Base-by-base conservation (phyloP, 345 rosid genomes). In the Theobroma cacao region DNA sequence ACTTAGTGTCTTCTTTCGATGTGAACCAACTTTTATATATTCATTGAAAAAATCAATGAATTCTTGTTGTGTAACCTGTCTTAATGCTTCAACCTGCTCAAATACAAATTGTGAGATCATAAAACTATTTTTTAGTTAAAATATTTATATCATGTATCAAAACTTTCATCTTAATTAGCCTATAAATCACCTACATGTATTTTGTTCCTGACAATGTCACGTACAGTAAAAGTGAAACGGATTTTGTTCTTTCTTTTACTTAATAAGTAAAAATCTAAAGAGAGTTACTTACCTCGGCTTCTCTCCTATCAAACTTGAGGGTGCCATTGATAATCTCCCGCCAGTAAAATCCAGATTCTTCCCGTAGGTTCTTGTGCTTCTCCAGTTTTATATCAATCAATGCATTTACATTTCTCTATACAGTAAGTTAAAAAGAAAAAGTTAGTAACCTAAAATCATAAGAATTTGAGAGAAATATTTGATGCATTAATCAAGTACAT, bases 381-480 rank as follows among this genome's bases (percentile, higher is more conserved):
- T 89, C 97, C 24, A 92, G 97, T 81, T 90, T 94, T 93, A 85
- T 85, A 74, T 94, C 96, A 55, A 94, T 91, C 85, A 92, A 84
- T 41, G 94, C 91, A 81, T 87, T 87, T 73, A 87, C 97, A 75
- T 92, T 86, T 80, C 85, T 86, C 98, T 94, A 83, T 71, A 82
- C n/a, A 50, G 10, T 13, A 41, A 7, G 12, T 9, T 2, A 8
- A 8, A 41, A 7, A 41, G n/a, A n/a, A n/a, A n/a, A n/a, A n/a
- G n/a, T n/a, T n/a, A n/a, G n/a, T n/a, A n/a, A n/a, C n/a, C n/a
- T n/a, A n/a, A n/a, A n/a, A n/a, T n/a, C n/a, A n/a, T n/a, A n/a
- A n/a, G n/a, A n/a, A n/a, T n/a, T n/a, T n/a, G n/a, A n/a, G n/a
- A n/a, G n/a, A n/a, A n/a, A n/a, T n/a, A n/a, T n/a, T n/a, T n/a